Base-by-base conservation (phyloP, 306 rosid species). In the Quercus robur region DNA sequence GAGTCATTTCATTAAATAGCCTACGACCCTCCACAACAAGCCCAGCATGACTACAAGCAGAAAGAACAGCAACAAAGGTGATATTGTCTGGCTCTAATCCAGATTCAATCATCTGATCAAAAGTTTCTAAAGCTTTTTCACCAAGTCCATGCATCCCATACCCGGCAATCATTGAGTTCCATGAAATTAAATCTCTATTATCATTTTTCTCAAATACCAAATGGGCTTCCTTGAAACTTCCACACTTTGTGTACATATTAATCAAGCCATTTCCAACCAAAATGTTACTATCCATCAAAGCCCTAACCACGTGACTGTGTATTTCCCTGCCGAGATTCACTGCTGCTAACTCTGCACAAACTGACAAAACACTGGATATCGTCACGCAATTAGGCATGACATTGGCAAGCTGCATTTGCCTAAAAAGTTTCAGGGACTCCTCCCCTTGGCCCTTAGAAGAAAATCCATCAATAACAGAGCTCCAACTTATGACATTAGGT, bases 41-140 rank as follows among this genome's bases (percentile, higher is more conserved):
- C 80, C 97, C 97, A 15, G 89, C 86, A 80, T 91, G 97, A 79
- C 97, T 89, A 77, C 98, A 94, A 51, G 97, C 97, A 62, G 97
- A 91, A 73, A 94, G 90, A 84, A 87, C 82, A 56, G 86, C 84
- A 56, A 92, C 85, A 58, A 92, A 91, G 74, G 97, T 87, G 77
- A 94, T 76, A 20, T 81, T 81, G 81, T 94, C 97, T 57, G 98
- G 98, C 77, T 75, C 80, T 26, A 83, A 33, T 78, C 90, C 92
- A 0, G 83, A 76, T 78, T 78, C 74, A 23, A 86, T 82, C 97
- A 92, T 88, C 83, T 77, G 78, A 78, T 87, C 66, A 71, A 92
- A 92, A 81, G 82, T 81, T 71, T 70, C 77, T 21, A 91, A 82
- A 76, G 98, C 94, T n/a, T 86, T 84, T 58, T 84, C 85, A 35